Base-by-base conservation (phyloP, 192 early-diverging fungal genomes). In the Podila minutissima region DNA sequence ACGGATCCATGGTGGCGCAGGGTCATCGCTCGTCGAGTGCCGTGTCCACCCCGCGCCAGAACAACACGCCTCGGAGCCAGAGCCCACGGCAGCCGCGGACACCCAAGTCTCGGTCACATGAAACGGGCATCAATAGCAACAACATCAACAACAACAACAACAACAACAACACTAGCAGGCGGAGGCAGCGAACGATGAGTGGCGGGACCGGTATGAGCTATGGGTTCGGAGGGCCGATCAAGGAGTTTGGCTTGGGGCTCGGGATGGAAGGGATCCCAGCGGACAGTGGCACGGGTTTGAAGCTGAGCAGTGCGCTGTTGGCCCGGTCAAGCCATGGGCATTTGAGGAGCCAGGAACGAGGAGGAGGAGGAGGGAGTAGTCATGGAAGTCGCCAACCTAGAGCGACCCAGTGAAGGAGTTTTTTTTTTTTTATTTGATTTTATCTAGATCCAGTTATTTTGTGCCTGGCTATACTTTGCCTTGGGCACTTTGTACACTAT, bases 171-270 rank as follows among this genome's bases (percentile, higher is more conserved):
- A 37, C 35, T 37, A 46, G 41, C 8, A 46, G 69, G 13, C 64
- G 51, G 12, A 69, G 75, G 8, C 75, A 78, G 37, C 58, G 75
- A 37, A 67, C 75, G 4, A 62, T 60, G 60, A 78, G 75, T 32
- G 69, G 68, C 41, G 69, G 75, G 6, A 67, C 64, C 3, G 58
- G 68, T 19, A 55, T 50, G 13, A 78, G 75, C 51, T 78, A 55
- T 55, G 68, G 22, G 31, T 61, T 28, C 15, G 29, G 55, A 19
- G 74, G 61, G 4, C 58, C 67, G 28, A 67, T 67, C 22, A 28
- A 37, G 28, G 69, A 78, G 59, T 78, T 78, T 71, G 75, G 75
- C 0, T 59, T 78, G 68, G 75, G 75, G 5, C 75, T 78, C 62
- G 75, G 69, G 4, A 71, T 71, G 69, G 75, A 78, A 35, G 75